Base-by-base conservation (phyloP, 2,329 filamentous ascomycete genomes). In the Sporothrix brasiliensis region DNA sequence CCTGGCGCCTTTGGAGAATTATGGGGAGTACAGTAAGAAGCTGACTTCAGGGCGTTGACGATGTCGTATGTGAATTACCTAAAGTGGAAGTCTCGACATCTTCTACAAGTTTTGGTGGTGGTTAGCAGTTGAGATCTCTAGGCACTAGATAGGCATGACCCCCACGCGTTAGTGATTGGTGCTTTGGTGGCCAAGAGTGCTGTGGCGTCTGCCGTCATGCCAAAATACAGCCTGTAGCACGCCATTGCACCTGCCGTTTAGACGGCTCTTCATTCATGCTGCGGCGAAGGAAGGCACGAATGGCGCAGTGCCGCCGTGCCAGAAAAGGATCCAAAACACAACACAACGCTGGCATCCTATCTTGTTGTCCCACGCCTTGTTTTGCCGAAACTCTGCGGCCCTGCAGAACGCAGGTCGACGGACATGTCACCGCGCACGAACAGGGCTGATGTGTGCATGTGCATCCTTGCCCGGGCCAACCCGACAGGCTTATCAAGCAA, bases 341-440 rank as follows among this genome's bases (percentile, higher is more conserved):
- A 27, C 58, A 27, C 39, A 47, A 3, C 1, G 1, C 39, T 63
- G n/a, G n/a, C 39, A 63, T 63, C 39, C 13, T 63, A 39, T 24
- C 58, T 47, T 47, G 39, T 47, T 34, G n/a, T 39, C 58, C n/a
- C 21, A 34, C 7, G 34, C 34, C 7, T 34, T 44, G 39, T 39
- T 63, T 63, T 47, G 58, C 58, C 58, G 58, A 47, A 47, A 27
- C 1, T 24, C 47, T 19, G 58, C 47, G n/a, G 34, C 65, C 34
- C 50, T 52, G 63, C 30, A 44, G 21, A 30, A 67, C 39, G 65
- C 65, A 67, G 52, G 50, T 44, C 65, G 50, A 67, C 65, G 50
- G 65, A 67, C 65, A 44, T 56, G 50, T 67, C 65, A 53, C 34
- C 65, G 30, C 50, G 65, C 65, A 67, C 65, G 34, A 56, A 24